A percentile compares a stretch with the other conserved stretches of the same genome.
These are phyloP conservation scores for Trifolium pratense DNA, from an alignment of 306 rosid genomes.

Conservation along the genomic window DNA sequence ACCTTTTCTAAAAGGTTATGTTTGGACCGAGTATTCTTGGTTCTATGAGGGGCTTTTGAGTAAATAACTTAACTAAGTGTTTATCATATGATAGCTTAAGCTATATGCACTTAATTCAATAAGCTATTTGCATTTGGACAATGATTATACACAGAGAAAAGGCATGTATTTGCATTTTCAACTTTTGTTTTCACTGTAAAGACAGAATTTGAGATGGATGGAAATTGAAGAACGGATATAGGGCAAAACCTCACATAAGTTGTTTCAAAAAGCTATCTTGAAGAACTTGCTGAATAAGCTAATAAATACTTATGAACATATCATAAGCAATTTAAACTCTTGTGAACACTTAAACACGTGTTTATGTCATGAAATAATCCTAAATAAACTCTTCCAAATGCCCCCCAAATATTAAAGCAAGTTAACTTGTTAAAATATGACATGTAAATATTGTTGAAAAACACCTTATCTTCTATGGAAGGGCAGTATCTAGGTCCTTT, in stretches of 20 bases:
- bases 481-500: conserved; percentile 99
- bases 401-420: neutral
- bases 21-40: neutral
- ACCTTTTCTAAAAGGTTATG: conserved; percentile 26
- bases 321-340: neutral
- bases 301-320: conserved; percentile 8
- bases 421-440: conserved; percentile 2
- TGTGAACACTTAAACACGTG: neutral
- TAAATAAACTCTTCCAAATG: neutral
- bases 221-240: neutral
- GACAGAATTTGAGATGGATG: neutral
- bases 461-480: conserved; percentile 96
- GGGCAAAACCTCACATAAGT: neutral
- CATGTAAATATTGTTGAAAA: conserved; percentile 27
- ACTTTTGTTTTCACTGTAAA: conserved; percentile 2
- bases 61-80: neutral
- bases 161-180: neutral
- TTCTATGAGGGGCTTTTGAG: neutral
- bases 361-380: conserved; percentile 3
- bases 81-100: neutral
- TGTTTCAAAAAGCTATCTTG: conserved; percentile 9
- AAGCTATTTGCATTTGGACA: neutral
- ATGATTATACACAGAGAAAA: neutral
- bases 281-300: neutral
- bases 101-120: neutral